Conservation (phyloP, 805 yeast species). For the Cyberlindnera saturnus region DNA sequence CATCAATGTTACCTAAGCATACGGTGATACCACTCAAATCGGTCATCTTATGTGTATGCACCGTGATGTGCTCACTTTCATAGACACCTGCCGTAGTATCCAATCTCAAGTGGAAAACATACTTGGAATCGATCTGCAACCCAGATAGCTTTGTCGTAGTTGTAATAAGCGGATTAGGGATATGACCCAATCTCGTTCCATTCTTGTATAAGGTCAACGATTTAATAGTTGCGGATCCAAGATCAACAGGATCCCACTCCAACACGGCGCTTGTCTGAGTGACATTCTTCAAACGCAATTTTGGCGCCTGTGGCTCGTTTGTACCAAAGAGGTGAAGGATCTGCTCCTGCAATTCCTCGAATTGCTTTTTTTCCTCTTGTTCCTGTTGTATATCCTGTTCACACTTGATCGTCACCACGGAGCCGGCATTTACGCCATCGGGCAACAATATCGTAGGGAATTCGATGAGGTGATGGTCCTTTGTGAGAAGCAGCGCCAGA, state of each 20-base stretch:
- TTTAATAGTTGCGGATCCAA: conserved; percentile 78
- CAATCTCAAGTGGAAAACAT: conserved; percentile 71
- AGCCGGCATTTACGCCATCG: conserved; percentile 85
- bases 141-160: conserved; percentile 87
- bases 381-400: conserved; percentile 72
- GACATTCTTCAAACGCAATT: conserved; percentile 61
- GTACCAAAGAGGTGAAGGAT: conserved; percentile 70
- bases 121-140: conserved; percentile 77
- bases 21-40: conserved; percentile 89
- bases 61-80: conserved; percentile 57
- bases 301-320: conserved; percentile 65
- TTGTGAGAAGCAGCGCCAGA: conserved; percentile 80
- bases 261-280: conserved; percentile 94
- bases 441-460: conserved; percentile 95
- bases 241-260: conserved; percentile 84
- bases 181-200: conserved; percentile 60
- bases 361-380: conserved; percentile 46
- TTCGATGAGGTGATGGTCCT: conserved; percentile 90
- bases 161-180: conserved; percentile 76
- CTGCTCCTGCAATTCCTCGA: conserved; percentile 63
- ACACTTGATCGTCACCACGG: conserved; percentile 80
- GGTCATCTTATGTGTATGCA: conserved; percentile 92
- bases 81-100: conserved; percentile 89
- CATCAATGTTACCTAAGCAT: conserved; percentile 77
- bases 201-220: conserved; percentile 75